These are phyloP conservation scores for Anacardium occidentale DNA, from an alignment of 345 rosid species.

Conservation along the genomic window DNA sequence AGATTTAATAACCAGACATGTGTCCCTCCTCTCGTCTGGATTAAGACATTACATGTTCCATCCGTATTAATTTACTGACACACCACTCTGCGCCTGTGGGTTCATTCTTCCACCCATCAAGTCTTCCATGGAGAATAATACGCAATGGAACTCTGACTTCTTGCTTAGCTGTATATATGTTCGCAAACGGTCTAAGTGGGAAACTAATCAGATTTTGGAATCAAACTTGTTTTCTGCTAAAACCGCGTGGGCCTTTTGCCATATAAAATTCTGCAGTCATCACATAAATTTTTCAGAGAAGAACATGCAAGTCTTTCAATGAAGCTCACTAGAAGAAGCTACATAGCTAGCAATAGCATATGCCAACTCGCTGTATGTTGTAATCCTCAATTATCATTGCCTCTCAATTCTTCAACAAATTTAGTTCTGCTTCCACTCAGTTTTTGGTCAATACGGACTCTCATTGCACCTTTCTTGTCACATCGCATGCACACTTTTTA, in stretches of 20 bases:
- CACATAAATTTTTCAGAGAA: background rate
- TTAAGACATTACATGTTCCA: slow-evolving; percentile 1
- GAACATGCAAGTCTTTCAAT: background rate
- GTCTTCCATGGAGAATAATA: slow-evolving; percentile 12
- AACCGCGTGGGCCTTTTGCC: slow-evolving; percentile 24
- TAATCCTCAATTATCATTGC: background rate
- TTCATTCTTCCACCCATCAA: background rate
- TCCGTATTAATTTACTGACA: too few relatives aligned
- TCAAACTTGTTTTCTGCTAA: background rate
- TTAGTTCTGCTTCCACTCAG: slow-evolving; percentile 14
- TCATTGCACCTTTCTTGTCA: background rate
- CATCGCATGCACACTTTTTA: slow-evolving; percentile 17
- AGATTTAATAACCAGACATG: background rate
- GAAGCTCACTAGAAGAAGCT: slow-evolving; percentile 5
- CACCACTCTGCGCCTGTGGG: too few relatives aligned
- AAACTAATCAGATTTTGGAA: background rate
- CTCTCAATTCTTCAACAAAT: background rate
- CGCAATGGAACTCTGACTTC: background rate
- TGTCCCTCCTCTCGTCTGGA: background rate
- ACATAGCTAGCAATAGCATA: background rate
- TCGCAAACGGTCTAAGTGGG: slow-evolving; percentile 18
- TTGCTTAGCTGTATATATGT: slow-evolving; percentile 8
- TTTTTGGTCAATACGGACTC: background rate
- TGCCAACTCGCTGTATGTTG: background rate
- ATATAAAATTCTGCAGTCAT: background rate